phyloP scores from a whole-genome alignment of 129 eudicot species.

The Flaveria linearis region DNA sequence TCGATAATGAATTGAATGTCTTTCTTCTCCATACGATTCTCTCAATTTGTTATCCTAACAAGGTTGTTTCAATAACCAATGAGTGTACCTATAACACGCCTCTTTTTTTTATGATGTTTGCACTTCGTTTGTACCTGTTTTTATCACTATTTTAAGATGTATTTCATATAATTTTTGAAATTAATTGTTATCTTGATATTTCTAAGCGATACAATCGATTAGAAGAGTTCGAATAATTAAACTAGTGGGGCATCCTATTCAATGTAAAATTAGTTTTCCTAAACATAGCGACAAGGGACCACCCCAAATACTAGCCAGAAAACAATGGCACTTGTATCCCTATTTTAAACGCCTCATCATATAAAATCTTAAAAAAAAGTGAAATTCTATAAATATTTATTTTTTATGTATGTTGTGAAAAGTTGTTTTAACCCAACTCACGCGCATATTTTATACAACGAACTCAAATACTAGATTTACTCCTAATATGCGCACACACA shows the following conservation, averaged over 20 bases:
- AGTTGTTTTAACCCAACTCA: background rate
- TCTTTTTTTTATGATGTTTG: background rate
- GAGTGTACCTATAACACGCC: too few species aligned
- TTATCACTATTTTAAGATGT: background rate
- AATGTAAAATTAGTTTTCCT: background rate
- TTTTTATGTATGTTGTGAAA: background rate
- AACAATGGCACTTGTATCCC: constrained; percentile 20
- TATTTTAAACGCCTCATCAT: background rate
- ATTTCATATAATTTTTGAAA: background rate
- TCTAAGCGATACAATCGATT: background rate
- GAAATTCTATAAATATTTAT: background rate
- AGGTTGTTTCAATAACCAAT: too few species aligned
- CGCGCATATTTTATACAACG: too few species aligned
- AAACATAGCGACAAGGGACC: constrained; percentile 23
- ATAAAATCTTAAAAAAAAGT: background rate
- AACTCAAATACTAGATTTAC: too few species aligned
- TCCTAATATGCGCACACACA: too few species aligned
- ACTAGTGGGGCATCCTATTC: background rate
- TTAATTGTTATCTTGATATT: background rate
- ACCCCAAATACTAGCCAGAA: background rate
- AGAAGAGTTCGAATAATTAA: background rate
- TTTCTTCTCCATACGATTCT: too few species aligned
- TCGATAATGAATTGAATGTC: too few species aligned
- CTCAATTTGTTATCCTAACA: too few species aligned
- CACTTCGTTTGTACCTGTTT: background rate